Conservation (phyloP, 2,329 filamentous ascomycete genomes). For the Botryotinia globosa region DNA sequence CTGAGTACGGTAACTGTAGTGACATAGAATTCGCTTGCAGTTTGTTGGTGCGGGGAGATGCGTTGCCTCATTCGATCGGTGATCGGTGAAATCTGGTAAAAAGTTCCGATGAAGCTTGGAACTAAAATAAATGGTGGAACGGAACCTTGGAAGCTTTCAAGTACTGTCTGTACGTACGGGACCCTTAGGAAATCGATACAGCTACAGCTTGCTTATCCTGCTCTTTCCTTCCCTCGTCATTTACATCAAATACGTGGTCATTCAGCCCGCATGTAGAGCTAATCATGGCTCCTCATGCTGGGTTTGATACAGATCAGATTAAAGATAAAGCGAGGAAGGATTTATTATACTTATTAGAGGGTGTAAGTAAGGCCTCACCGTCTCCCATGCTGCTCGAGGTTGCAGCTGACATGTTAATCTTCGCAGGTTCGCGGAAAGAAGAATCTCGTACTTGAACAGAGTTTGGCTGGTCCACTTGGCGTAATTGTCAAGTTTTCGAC, state of each 20-base stretch:
- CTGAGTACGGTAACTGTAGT: slow-evolving; percentile 4
- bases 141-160: background rate
- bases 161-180: slow-evolving; percentile 25
- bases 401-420: slow-evolving; percentile 37
- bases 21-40: slow-evolving; percentile 14
- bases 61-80: slow-evolving; percentile 11
- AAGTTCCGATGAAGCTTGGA: slow-evolving; percentile 17
- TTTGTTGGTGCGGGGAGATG: slow-evolving; percentile 4
- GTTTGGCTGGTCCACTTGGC: slow-evolving; percentile 83
- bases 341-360: slow-evolving; percentile 85
- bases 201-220: slow-evolving; percentile 1
- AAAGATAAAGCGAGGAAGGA: slow-evolving; percentile 82
- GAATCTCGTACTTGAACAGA: slow-evolving; percentile 90
- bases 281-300: slow-evolving; percentile 66
- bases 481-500: slow-evolving; percentile 93
- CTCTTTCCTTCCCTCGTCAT: slow-evolving; percentile 11
- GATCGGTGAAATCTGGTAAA: slow-evolving; percentile 8
- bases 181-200: slow-evolving; percentile 19
- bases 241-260: slow-evolving; percentile 13
- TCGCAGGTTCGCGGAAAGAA: slow-evolving; percentile 94
- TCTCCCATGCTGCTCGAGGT: slow-evolving; percentile 24
- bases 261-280: slow-evolving; percentile 49
- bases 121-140: background rate
- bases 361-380: slow-evolving; percentile 63
- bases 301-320: slow-evolving; percentile 73